Conservation (phyloP, 176 grass and related monocot species). For the Bromus sterilis region DNA sequence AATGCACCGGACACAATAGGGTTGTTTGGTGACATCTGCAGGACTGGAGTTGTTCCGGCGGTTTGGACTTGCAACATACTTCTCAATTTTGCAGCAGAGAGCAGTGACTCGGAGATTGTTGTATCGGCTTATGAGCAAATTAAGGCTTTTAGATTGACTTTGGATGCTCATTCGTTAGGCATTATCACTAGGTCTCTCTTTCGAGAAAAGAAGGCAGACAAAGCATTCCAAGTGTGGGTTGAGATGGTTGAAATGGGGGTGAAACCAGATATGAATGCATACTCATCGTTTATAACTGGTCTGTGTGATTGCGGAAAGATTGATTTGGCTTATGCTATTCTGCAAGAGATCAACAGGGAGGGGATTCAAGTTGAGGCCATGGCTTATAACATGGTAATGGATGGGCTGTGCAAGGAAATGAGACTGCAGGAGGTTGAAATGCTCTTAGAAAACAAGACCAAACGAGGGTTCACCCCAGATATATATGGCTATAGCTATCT, state of each 20-base stretch:
- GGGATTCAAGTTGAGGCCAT: slow-evolving; percentile 29
- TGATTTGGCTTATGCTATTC: slow-evolving; percentile 32
- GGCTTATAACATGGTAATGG: slow-evolving; percentile 68
- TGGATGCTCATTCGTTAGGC: slow-evolving; percentile 30
- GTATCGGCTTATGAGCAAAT: slow-evolving; percentile 38
- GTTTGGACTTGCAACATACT: slow-evolving; percentile 47
- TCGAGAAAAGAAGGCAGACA: slow-evolving; percentile 27
- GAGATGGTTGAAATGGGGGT: slow-evolving; percentile 44
- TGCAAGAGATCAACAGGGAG: slow-evolving; percentile 31
- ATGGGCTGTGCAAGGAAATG: slow-evolving; percentile 64
- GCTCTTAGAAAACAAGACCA: slow-evolving; percentile 53
- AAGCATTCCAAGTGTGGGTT: slow-evolving; percentile 43
- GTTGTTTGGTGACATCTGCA: slow-evolving; percentile 35
- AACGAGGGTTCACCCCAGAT: slow-evolving; percentile 25
- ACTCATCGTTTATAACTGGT: slow-evolving; percentile 48
- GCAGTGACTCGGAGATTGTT: slow-evolving; percentile 26
- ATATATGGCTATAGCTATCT: slow-evolving; percentile 54
- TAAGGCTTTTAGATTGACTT: slow-evolving; percentile 18
- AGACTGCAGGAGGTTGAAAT: slow-evolving; percentile 60
- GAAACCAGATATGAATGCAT: slow-evolving; percentile 35
- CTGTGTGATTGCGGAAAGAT: slow-evolving; percentile 41
- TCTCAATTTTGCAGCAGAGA: slow-evolving; percentile 33
- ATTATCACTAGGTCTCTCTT: slow-evolving; percentile 56
- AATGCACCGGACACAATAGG: slow-evolving; percentile 20
- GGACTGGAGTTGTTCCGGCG: slow-evolving; percentile 36